These are phyloP conservation scores for Hyphopichia wangnamkhiaoensis DNA, from an alignment of 1,139 yeast species.

Conservation along the genomic window DNA sequence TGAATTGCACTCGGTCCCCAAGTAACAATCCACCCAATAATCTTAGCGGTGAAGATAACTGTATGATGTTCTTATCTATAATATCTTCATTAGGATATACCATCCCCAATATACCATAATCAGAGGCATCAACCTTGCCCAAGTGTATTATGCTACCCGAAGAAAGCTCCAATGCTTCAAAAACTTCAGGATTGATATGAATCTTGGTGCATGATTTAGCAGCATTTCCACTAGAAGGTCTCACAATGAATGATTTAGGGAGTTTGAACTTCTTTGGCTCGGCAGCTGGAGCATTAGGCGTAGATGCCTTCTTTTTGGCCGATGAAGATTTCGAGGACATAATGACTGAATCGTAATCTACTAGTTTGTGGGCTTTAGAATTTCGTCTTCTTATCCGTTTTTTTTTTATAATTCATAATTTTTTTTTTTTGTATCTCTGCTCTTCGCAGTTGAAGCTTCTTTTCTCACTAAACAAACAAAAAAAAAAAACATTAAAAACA, in stretches of 20 bases:
- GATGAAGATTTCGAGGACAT: conserved; percentile 33
- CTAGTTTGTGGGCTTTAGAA: no score
- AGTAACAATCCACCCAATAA: conserved; percentile 57
- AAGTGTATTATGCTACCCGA: conserved; percentile 58
- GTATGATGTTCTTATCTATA: conserved; percentile 53
- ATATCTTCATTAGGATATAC: conserved; percentile 40
- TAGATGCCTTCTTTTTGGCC: conserved; percentile 27
- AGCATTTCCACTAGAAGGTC: conserved; percentile 48
- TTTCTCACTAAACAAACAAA: neutral
- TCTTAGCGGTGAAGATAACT: conserved; percentile 51
- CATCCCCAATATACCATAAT: conserved; percentile 49
- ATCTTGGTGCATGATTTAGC: conserved; percentile 41
- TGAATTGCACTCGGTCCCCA: conserved; percentile 69
- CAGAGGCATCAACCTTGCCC: conserved; percentile 45
- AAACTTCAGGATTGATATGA: conserved; percentile 51
- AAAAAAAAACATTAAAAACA: no score
- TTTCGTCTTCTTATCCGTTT: neutral
- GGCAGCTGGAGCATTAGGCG: conserved; percentile 16
- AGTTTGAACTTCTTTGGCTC: conserved; percentile 38
- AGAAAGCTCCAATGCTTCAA: conserved; percentile 53
- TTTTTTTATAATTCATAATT: neutral
- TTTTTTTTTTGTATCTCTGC: neutral
- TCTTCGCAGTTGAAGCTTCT: neutral
- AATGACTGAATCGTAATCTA: neutral
- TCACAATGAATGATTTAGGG: conserved; percentile 53